phyloP scores from a whole-genome alignment of 169 alveolate genomes.

The Hepatocystis sp. region DNA sequence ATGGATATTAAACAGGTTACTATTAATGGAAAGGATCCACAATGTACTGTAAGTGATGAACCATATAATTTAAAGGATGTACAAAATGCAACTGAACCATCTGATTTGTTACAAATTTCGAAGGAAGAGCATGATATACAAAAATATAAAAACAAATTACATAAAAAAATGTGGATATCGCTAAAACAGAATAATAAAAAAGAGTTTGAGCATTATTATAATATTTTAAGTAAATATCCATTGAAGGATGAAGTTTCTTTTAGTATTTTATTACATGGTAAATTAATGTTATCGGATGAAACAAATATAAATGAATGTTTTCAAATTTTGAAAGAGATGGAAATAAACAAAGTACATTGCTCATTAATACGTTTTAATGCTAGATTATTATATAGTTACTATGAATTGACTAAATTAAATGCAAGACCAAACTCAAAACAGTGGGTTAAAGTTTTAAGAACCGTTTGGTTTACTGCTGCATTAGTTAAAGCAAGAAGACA shows the following conservation, averaged over 20 bases:
- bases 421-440: slow-evolving; percentile 20
- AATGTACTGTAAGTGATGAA: neutral
- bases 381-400: slow-evolving; percentile 24
- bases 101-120: slow-evolving; percentile 14
- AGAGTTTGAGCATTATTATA: slow-evolving; percentile 24
- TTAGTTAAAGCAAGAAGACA: slow-evolving; percentile 62
- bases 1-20: no score
- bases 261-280: slow-evolving; percentile 52
- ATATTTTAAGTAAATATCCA: slow-evolving; percentile 21
- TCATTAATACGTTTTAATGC: slow-evolving; percentile 55
- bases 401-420: slow-evolving; percentile 43
- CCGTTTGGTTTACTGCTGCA: slow-evolving; percentile 67
- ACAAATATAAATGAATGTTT: slow-evolving; percentile 17
- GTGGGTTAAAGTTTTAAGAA: slow-evolving; percentile 46
- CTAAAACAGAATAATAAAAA: slow-evolving; percentile 35
- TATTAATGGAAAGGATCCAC: neutral
- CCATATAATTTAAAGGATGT: neutral
- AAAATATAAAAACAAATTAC: slow-evolving; percentile 53
- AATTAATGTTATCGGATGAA: slow-evolving; percentile 21
- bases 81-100: neutral
- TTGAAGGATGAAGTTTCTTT: slow-evolving; percentile 66
- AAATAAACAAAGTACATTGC: slow-evolving; percentile 25
- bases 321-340: slow-evolving; percentile 35
- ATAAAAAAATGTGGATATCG: slow-evolving; percentile 40
- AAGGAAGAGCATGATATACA: slow-evolving; percentile 60